Base-by-base conservation (phyloP, 768 basidiomycete genomes). In the Rhodotorula toruloides region DNA sequence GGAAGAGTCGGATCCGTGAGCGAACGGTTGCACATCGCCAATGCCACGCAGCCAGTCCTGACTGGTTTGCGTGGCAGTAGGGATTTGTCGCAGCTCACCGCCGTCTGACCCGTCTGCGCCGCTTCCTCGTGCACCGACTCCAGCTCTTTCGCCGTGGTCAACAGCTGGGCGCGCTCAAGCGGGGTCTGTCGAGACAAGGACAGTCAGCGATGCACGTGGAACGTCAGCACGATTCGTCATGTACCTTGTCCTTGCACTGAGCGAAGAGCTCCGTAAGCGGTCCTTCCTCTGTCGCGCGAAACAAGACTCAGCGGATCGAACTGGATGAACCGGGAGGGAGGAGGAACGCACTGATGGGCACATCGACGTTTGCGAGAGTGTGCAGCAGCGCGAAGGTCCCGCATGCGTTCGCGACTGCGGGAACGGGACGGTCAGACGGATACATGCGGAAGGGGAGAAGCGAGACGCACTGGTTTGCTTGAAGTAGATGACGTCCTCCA, bases 371-470 rank as follows among this genome's bases (percentile, higher is more conserved):
- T 29, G 85, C 84, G 49, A 96, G 78, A 16, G 89, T 84, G 72
- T 93, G 91, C 11, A 92, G 81, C 25, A 92, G 81, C 0, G 86
- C 90, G 76, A 93, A 91, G 0, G 90, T 91, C 7, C 91, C 91
- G 74, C 90, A 91, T 0, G 90, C 90, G 72, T 91, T 91, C 8
- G 81, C 76, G 62, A 90, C 90, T 71, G 60, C 22, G 36, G 27
- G 3, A 12, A 17, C 31, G 39, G 29, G 14, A 9, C 3, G 17
- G 29, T 31, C 27, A 39, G 31, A 19, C 19, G n/a, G 25, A 4
- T n/a, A 13, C 21, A 13, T 8, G 29, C 3, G 39, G 2, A 46
- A 25, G 34, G 22, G 32, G 13, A 44, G 17, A 43, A 21, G 21
- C 4, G 10, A 21, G 27, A 42, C 60, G 40, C 13, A 68, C 65